phyloP scores from a whole-genome alignment of 106 monocot genomes.

The Ottelia alismoides region DNA sequence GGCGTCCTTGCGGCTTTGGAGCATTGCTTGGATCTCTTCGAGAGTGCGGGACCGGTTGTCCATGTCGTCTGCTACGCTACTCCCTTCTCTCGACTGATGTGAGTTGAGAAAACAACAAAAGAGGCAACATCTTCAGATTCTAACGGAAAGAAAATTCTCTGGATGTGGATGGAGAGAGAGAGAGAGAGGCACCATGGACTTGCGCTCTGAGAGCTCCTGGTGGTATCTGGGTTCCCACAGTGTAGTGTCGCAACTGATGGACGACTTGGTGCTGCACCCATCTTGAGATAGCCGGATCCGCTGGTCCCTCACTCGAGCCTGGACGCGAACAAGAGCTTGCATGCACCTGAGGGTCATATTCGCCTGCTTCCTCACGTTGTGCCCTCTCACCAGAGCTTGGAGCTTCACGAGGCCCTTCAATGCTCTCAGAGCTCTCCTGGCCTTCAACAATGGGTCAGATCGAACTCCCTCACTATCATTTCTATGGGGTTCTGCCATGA shows the following conservation, averaged over 20 bases:
- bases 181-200: neutral
- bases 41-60: conserved; percentile 45
- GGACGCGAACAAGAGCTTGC: conserved; percentile 73
- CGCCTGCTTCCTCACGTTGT: conserved; percentile 89
- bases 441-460: conserved; percentile 13
- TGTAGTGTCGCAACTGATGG: conserved; percentile 55
- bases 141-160: neutral
- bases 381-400: conserved; percentile 77
- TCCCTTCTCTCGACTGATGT: conserved; percentile 54
- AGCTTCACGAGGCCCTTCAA: conserved; percentile 85
- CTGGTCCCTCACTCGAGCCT: conserved; percentile 60
- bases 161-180: conserved; percentile 31
- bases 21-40: conserved; percentile 57
- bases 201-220: too few relatives aligned
- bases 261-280: conserved; percentile 25
- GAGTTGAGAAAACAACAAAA: neutral
- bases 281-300: conserved; percentile 49
- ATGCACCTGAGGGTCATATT: conserved; percentile 85
- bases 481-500: too few relatives aligned
- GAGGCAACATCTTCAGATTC: neutral
- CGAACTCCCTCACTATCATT: too few relatives aligned
- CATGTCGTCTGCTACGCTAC: conserved; percentile 37
- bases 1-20: conserved; percentile 38
- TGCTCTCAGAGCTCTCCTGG: conserved; percentile 66
- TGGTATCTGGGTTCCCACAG: too few relatives aligned